Evolutionary conservation across 768 basidiomycete species (phyloP).

Genomic region (Agrocybe praecox): DNA sequence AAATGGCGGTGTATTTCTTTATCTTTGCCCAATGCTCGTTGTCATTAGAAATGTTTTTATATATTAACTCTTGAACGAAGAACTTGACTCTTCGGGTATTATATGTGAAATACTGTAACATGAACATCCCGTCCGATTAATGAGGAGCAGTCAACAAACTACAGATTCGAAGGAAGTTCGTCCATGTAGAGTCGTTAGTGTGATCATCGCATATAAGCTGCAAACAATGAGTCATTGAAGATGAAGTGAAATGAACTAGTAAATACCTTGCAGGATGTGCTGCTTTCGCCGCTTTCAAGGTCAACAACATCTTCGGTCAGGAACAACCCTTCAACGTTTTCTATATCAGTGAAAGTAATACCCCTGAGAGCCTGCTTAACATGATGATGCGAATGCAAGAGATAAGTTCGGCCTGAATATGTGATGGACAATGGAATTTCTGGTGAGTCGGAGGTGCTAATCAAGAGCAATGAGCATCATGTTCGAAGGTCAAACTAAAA

Average conservation of each 20-base stretch:
- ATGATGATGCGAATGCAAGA: conserved; percentile 12
- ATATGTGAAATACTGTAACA: background rate
- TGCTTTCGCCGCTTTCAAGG: conserved; percentile 12
- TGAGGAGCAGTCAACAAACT: conserved; percentile 36
- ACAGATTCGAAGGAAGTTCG: conserved; percentile 32
- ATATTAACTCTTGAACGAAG: background rate
- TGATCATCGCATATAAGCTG: conserved; percentile 50
- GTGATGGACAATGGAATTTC: conserved; percentile 11
- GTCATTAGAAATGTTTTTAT: background rate
- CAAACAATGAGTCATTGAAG: conserved; percentile 5
- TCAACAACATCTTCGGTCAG: conserved; percentile 16
- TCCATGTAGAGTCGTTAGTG: conserved; percentile 44
- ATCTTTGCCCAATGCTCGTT: background rate
- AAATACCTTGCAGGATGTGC: conserved; percentile 56
- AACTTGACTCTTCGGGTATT: background rate
- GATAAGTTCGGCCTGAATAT: conserved; percentile 4
- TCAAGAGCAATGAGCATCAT: background rate
- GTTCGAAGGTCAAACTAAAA: background rate
- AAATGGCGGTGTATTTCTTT: conserved; percentile 35
- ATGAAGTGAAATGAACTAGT: conserved; percentile 5
- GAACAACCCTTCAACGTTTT: background rate
- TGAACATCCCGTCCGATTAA: background rate
- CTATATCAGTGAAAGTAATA: background rate
- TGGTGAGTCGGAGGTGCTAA: background rate
- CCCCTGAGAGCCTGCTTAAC: conserved; percentile 14